A percentile compares a stretch with the other conserved stretches of the same genome.
These are phyloP conservation scores for Barnettozyma hawaiiensis DNA, from an alignment of 1,139 yeast genomes.

Conservation along the genomic window DNA sequence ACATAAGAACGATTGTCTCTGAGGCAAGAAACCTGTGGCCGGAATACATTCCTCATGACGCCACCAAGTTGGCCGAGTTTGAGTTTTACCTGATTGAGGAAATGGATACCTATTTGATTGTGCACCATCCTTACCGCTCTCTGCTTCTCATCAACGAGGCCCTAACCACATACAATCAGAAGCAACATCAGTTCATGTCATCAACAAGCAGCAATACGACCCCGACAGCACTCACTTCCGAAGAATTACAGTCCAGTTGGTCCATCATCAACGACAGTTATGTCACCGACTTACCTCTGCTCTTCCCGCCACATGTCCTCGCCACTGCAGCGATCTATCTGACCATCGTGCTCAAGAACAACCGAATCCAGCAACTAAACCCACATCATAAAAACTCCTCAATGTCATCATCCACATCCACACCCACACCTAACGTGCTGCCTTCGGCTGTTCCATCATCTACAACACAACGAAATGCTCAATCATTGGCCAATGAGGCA, in stretches of 20 bases:
- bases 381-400: conserved; percentile 6
- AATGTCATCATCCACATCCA: conserved; percentile 2
- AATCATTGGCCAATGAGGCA: conserved; percentile 7
- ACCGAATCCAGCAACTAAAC: conserved; percentile 22
- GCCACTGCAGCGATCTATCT: conserved; percentile 79
- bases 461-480: conserved; percentile 1
- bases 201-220: background rate
- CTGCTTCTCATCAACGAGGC: conserved; percentile 53
- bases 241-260: conserved; percentile 85
- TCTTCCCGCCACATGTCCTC: conserved; percentile 87
- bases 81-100: conserved; percentile 92
- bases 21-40: conserved; percentile 95
- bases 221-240: conserved; percentile 32
- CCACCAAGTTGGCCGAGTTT: conserved; percentile 91
- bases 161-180: conserved; percentile 29
- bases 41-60: conserved; percentile 86
- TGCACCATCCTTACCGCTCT: conserved; percentile 86
- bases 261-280: conserved; percentile 85
- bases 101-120: conserved; percentile 69
- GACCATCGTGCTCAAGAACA: conserved; percentile 54
- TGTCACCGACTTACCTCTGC: conserved; percentile 75
- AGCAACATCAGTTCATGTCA: background rate
- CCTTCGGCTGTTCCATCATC: conserved; percentile 5
- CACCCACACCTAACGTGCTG: background rate
- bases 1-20: conserved; percentile 71